Conservation (phyloP, 495 filamentous ascomycete species). For the Hyphodiscus hymeniophilus region DNA sequence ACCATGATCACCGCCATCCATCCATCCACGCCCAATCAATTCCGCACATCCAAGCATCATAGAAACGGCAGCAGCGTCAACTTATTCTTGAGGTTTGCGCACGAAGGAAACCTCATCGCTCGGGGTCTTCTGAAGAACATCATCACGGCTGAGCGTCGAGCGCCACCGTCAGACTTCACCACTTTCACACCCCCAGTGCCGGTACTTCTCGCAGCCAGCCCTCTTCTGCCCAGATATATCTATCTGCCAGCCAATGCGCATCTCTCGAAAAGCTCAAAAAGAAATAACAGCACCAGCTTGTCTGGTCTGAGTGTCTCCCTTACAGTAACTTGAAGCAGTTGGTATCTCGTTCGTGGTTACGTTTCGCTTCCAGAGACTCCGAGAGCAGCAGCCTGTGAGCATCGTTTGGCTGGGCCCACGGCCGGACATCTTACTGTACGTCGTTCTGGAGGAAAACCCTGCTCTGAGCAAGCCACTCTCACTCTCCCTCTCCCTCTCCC, state of each 20-base stretch:
- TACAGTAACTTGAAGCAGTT: no score
- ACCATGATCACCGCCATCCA: neutral
- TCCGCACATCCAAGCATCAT: neutral
- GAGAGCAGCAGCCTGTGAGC: neutral
- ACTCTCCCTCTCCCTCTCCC: no score
- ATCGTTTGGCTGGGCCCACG: no score
- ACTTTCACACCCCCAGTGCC: neutral
- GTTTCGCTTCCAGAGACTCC: neutral
- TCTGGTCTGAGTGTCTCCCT: neutral
- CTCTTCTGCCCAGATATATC: neutral
- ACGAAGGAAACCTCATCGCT: no score
- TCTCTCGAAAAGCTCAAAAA: neutral
- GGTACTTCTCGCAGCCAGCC: neutral
- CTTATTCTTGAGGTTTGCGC: no score
- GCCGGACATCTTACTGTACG: no score
- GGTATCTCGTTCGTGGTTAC: neutral
- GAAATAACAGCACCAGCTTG: neutral
- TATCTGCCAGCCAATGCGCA: no score
- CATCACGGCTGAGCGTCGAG: no score
- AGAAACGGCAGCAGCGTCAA: neutral
- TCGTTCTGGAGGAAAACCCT: slow-evolving; percentile 1
- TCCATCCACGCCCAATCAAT: slow-evolving; percentile 1
- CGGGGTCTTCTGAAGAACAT: no score
- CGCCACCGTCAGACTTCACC: neutral
- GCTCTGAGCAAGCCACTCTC: neutral